phyloP scores from a whole-genome alignment of 2,329 filamentous ascomycete genomes.

The Ceratocystis huliohia region DNA sequence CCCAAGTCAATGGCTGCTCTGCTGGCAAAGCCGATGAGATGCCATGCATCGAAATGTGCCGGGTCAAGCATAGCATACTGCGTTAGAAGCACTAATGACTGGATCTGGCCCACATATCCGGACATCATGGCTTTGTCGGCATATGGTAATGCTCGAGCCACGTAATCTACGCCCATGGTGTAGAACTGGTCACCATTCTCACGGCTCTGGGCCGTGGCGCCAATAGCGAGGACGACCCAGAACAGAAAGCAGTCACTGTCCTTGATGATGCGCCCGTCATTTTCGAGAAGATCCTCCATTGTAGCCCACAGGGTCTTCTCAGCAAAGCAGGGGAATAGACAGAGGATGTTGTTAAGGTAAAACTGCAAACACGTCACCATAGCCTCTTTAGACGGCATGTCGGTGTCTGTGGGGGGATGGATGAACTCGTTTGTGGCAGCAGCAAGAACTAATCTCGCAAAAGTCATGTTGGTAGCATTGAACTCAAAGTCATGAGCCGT shows the following conservation, averaged over 20 bases:
- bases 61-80: conserved; percentile 87
- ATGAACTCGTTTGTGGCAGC: conserved; percentile 63
- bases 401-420: conserved; percentile 49
- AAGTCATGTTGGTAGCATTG: conserved; percentile 78
- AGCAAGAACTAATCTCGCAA: conserved; percentile 77
- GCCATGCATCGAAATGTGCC: conserved; percentile 86
- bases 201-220: conserved; percentile 60
- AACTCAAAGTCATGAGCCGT: conserved; percentile 89
- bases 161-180: conserved; percentile 42
- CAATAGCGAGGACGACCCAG: conserved; percentile 79
- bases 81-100: conserved; percentile 72
- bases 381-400: conserved; percentile 43
- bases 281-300: conserved; percentile 67
- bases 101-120: conserved; percentile 72
- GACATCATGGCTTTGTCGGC: conserved; percentile 75
- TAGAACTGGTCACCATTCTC: conserved; percentile 54
- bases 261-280: conserved; percentile 48
- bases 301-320: conserved; percentile 66
- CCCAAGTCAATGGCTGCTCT: conserved; percentile 81
- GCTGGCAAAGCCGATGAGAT: conserved; percentile 78
- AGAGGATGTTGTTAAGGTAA: conserved; percentile 72
- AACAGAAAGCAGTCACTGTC: conserved; percentile 73
- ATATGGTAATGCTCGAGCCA: conserved; percentile 55
- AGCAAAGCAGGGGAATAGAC: conserved; percentile 68
- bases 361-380: conserved; percentile 53